Evolutionary conservation across 1,284 basidiomycete genomes (phyloP), one percentile per base, ranked within the genome.

Genomic region (Trametes pubescens): DNA sequence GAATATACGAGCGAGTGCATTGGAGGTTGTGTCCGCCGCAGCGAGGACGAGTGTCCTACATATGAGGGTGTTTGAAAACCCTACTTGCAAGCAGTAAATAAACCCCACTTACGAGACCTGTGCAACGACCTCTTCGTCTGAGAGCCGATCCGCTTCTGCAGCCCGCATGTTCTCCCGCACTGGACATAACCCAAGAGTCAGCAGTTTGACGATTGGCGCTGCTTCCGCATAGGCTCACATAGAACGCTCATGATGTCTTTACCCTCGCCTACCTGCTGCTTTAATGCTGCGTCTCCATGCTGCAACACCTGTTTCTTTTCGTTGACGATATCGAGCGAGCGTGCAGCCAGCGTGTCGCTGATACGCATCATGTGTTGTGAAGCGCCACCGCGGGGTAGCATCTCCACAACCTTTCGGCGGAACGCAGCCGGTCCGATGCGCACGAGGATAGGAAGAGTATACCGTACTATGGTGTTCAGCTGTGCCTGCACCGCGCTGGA

Each of bases 161-260:
- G 61, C 66, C 3, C 29, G 37, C 59, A 67, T 66, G 54, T 76
- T 73, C 22, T 66, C 71, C 22, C 65, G 64, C 22, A 73, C 71
- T 72, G 46, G 7, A 10, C 8, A 14, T 35, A 26, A 46, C 29
- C 4, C 4, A 8, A 32, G 10, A 10, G 24, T 40, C 18, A 16
- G 43, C 29, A 57, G n/a, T 48, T 11, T 24, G n/a, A 13, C 21
- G 8, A 21, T n/a, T 32, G 24, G n/a, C n/a, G n/a, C n/a, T n/a
- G n/a, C n/a, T 0, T 9, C 38, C 1, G 34, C 7, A 5, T 2
- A 16, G 3, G 67, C 73, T 46, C 56, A 76, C 74, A 57, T 7
- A 75, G 55, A 11, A 70, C 61, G 57, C 74, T 75, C 55, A 75
- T 66, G 57, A 75, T 71, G 51, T 75, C 74, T 51, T 71, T 74